Evolutionary conservation across 768 basidiomycete species (phyloP), one percentile per base, ranked within the genome.

Genomic region (Mycena olivaceomarginata): DNA sequence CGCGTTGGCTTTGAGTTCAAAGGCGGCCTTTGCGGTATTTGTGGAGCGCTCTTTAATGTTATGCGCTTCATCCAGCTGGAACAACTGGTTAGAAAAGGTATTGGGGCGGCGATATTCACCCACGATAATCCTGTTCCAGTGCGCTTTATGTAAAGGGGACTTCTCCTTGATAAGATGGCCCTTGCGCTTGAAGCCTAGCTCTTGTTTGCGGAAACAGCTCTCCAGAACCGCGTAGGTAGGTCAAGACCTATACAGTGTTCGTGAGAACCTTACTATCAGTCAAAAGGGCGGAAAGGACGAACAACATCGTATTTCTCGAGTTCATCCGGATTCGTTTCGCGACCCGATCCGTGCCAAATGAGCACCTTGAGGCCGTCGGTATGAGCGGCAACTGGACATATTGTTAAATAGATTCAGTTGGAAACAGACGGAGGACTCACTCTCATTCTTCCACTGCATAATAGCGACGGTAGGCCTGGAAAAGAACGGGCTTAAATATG

Each of bases 1-100:
- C 79, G 92, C 96, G 65, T 91, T 91, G 70, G 94, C 92, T 79
- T 94, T 85, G 13, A 99, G 88, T 71, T 97, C 95, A 83, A 99
- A 99, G 0, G 97, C 92, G n/a, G 97, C 98, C 85, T 98, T 99
- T 1, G 98, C 98, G 0, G 98, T 99, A 83, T 98, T 99, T 1
- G 96, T 97, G 5, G 93, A 87, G 5, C 98, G 93, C 83, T 99
- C 98, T 82, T 99, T 99, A 88, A 99, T 99, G 83, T 98, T 99
- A 85, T 99, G 98, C 7, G 98, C 98, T 87, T 98, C 97, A 80
- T 99, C 97, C 59, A 98, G 91, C 95, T 96, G 76, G 4, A 72
- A 48, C 45, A 15, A 18, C 22, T n/a, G 46, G 75, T 74, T 70
- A 71, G 65, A 46, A 64, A n/a, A 45, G 53, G 25, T 18, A 6